These are phyloP conservation scores for Rubus parviflorus DNA, from an alignment of 306 rosid species.

Conservation along the genomic window DNA sequence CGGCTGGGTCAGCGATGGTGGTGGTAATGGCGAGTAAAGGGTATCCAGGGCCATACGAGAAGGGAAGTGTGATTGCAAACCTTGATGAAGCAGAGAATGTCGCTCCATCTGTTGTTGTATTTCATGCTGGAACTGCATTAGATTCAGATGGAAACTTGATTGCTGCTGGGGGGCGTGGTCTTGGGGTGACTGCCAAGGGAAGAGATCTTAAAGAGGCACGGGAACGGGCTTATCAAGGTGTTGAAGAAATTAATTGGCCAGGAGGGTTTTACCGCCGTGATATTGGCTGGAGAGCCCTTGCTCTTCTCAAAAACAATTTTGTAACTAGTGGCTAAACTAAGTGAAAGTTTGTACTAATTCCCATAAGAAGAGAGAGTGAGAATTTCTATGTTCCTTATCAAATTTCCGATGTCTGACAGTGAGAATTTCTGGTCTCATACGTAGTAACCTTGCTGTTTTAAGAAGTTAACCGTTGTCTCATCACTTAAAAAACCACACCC, in stretches of 20 bases:
- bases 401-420: neutral
- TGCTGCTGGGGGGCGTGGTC: conserved; percentile 92
- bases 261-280: conserved; percentile 87
- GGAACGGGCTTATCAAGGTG: conserved; percentile 69
- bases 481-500: neutral
- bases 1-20: conserved; percentile 89
- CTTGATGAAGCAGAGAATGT: conserved; percentile 76
- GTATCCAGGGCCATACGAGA: conserved; percentile 81
- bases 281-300: conserved; percentile 98
- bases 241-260: conserved; percentile 70
- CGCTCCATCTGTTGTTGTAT: conserved; percentile 71
- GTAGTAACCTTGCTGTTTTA: neutral
- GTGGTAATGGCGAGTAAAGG: conserved; percentile 99
- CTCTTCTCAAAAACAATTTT: conserved; percentile 52
- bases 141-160: conserved; percentile 67
- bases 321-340: conserved; percentile 35
- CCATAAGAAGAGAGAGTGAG: neutral
- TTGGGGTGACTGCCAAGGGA: conserved; percentile 89
- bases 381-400: neutral
- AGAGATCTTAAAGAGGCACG: conserved; percentile 77
- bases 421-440: neutral
- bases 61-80: conserved; percentile 77
- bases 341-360: neutral
- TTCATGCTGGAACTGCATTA: conserved; percentile 90
- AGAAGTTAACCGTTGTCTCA: neutral